phyloP scores from a whole-genome alignment of 75 land plant species.

The Selaginella moellendorffii region DNA sequence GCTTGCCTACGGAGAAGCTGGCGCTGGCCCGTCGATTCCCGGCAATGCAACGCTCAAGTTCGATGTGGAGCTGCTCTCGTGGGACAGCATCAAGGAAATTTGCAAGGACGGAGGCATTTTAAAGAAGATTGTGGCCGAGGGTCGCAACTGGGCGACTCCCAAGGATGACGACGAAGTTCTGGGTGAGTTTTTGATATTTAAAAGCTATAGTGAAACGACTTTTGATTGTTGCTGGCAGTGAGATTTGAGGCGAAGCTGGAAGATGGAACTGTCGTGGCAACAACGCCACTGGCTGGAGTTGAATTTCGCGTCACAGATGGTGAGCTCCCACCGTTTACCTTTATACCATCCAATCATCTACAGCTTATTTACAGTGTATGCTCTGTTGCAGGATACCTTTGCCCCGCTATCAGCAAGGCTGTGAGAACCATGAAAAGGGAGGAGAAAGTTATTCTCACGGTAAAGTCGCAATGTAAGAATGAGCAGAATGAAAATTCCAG shows the following conservation, averaged over 20 bases:
- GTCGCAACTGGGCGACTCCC: constrained; percentile 43
- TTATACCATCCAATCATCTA: not conserved
- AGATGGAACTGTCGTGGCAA: constrained; percentile 22
- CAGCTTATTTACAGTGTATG: not conserved
- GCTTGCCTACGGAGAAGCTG: not conserved
- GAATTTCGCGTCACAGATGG: constrained; percentile 39
- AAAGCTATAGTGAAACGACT: no score
- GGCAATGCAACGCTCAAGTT: not conserved
- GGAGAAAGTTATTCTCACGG: constrained; percentile 34
- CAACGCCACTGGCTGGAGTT: constrained; percentile 36
- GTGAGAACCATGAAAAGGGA: constrained; percentile 49
- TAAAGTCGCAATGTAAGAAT: constrained; percentile 47
- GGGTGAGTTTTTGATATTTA: no score
- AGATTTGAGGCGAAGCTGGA: constrained; percentile 34
- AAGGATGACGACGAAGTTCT: constrained; percentile 46
- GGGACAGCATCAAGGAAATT: not conserved
- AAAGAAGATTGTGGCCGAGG: constrained; percentile 26
- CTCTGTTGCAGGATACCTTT: constrained; percentile 34
- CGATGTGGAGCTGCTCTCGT: not conserved
- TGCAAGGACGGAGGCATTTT: constrained; percentile 7
- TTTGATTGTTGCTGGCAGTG: no score
- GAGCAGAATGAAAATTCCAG: no score
- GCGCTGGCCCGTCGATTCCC: not conserved
- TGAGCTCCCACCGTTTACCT: no score
- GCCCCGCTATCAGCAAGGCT: constrained; percentile 43